A percentile compares a stretch with the other conserved stretches of the same genome.
phyloP scores from a whole-genome alignment of 2,329 filamentous ascomycete genomes.

The Byssoonygena ceratinophila region DNA sequence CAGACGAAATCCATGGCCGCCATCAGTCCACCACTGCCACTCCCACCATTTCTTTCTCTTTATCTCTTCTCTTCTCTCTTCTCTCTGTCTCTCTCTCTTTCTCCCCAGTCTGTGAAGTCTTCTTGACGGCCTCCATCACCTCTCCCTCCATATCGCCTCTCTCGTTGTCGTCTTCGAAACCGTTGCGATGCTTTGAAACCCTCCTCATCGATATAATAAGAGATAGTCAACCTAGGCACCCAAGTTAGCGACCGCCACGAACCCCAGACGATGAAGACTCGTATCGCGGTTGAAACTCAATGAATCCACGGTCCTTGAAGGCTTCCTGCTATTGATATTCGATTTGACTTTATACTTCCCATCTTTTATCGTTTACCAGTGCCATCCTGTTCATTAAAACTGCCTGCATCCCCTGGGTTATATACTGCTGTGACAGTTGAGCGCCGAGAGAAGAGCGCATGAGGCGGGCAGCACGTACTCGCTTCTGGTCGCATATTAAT shows the following conservation, averaged over 20 bases:
- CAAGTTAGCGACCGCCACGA: too few species aligned
- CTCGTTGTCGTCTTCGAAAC: background rate
- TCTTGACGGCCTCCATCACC: background rate
- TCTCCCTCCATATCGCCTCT: background rate
- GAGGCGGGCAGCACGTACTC: too few species aligned
- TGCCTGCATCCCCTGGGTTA: too few species aligned
- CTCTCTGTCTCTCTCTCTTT: background rate
- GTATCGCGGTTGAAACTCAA: conserved; percentile 1
- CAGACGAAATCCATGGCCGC: background rate
- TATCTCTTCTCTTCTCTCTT: background rate
- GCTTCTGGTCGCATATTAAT: background rate
- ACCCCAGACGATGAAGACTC: background rate
- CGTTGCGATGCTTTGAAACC: background rate
- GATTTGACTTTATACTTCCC: background rate
- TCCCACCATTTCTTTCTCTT: background rate
- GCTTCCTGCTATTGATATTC: too few species aligned
- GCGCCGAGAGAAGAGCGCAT: too few species aligned
- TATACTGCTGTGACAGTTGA: too few species aligned
- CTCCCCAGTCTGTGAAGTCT: background rate
- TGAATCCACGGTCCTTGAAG: background rate
- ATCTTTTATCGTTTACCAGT: too few species aligned
- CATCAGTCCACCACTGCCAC: background rate
- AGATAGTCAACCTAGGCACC: too few species aligned
- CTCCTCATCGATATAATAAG: background rate
- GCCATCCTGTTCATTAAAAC: too few species aligned